These are phyloP conservation scores for Hypoxylon lienhwacheense DNA, from an alignment of 495 filamentous ascomycete species.

Conservation along the genomic window DNA sequence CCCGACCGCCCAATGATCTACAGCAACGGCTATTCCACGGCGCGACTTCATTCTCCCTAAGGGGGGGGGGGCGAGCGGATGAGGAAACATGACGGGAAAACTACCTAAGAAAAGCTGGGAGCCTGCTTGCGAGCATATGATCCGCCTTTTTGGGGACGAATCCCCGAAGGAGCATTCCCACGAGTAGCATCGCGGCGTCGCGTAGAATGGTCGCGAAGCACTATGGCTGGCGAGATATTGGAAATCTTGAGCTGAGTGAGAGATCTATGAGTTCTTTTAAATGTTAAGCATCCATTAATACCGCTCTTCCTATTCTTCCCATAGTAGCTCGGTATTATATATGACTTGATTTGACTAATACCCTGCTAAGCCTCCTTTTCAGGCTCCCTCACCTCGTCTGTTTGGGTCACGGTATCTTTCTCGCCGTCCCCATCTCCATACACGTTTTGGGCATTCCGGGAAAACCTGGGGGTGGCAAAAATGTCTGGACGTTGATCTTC, in stretches of 20 bases:
- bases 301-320: too few relatives aligned
- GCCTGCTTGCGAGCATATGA: constrained; percentile 3
- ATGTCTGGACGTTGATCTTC: constrained; percentile 20
- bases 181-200: constrained; percentile 21
- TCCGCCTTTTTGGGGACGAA: constrained; percentile 21
- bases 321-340: too few relatives aligned
- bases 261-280: constrained; percentile 23
- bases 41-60: constrained; percentile 12
- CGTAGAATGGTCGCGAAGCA: constrained; percentile 23
- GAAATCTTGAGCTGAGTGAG: constrained; percentile 23
- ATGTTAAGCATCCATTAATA: background rate
- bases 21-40: constrained; percentile 29
- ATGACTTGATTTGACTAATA: constrained; percentile 12
- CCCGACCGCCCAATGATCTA: constrained; percentile 12
- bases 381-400: too few relatives aligned
- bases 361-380: constrained; percentile 10
- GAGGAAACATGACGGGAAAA: constrained; percentile 4
- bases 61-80: constrained; percentile 15
- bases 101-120: constrained; percentile 1
- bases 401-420: constrained; percentile 16
- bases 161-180: constrained; percentile 14
- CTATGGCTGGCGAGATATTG: constrained; percentile 20
- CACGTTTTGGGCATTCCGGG: constrained; percentile 24
- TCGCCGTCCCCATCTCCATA: constrained; percentile 17
- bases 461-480: constrained; percentile 23